These are phyloP conservation scores for Puccinia polysora DNA, from an alignment of 1,284 basidiomycete genomes.

Conservation along the genomic window DNA sequence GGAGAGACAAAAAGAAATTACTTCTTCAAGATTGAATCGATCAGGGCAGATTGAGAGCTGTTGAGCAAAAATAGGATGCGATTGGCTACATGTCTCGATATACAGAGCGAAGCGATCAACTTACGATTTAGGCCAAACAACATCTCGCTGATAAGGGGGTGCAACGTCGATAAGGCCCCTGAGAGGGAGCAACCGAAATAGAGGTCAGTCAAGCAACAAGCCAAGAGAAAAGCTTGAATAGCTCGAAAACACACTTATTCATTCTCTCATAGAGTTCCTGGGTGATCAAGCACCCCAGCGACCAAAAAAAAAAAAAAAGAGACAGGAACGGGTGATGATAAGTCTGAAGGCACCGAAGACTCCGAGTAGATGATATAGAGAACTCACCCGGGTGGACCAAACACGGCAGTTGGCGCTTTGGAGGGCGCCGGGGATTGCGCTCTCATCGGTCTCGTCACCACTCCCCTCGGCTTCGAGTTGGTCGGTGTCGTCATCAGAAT, in stretches of 20 bases:
- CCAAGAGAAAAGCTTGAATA: background rate
- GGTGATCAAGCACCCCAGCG: too few species aligned
- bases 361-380: background rate
- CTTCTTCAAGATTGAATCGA: constrained; percentile 44
- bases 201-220: background rate
- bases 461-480: constrained; percentile 21
- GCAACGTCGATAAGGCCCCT: constrained; percentile 18
- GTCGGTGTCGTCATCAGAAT: constrained; percentile 11
- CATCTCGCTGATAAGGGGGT: constrained; percentile 43
- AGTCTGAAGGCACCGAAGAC: background rate
- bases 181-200: background rate
- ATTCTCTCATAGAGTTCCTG: constrained; percentile 40
- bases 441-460: background rate
- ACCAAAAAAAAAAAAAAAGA: constrained; percentile 13
- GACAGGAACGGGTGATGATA: background rate
- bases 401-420: constrained; percentile 40
- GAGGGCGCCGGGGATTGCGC: constrained; percentile 32
- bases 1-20: background rate
- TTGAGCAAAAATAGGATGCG: background rate
- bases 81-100: background rate
- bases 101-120: background rate
- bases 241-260: constrained; percentile 3
- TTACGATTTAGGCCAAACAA: constrained; percentile 40
- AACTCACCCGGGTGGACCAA: constrained; percentile 30
- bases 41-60: constrained; percentile 36